These are phyloP conservation scores for Eragrostis nindensis DNA, from an alignment of 176 grass and related monocot species.

Conservation along the genomic window DNA sequence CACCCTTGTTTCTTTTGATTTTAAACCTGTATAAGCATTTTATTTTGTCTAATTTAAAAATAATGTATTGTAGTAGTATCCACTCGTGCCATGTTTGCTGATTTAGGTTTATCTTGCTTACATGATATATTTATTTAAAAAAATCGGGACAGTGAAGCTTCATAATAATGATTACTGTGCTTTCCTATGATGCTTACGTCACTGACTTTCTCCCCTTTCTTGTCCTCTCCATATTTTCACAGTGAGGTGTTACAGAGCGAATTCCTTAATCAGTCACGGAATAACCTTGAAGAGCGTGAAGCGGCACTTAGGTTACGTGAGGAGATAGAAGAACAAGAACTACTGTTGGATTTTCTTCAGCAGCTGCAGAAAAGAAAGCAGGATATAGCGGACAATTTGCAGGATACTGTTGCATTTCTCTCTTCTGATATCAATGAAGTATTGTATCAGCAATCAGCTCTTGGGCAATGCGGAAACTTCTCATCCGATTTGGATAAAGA, in stretches of 20 bases:
- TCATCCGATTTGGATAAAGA: conserved; percentile 65
- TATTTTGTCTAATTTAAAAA: not conserved
- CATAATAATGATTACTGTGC: not conserved
- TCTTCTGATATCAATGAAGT: conserved; percentile 90
- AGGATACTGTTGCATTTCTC: conserved; percentile 76
- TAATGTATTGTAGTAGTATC: not conserved
- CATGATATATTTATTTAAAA: not conserved
- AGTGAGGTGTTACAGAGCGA: conserved; percentile 92
- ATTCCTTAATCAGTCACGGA: conserved; percentile 80
- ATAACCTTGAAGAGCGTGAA: conserved; percentile 78
- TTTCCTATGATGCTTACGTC: conserved; percentile 1
- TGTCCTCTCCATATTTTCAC: conserved; percentile 22
- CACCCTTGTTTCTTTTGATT: not conserved
- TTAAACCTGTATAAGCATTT: not conserved
- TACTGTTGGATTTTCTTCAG: conserved; percentile 84
- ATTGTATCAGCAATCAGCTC: conserved; percentile 61
- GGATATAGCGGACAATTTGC: conserved; percentile 70
- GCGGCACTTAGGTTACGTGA: conserved; percentile 77
- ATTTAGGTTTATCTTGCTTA: conserved; percentile 2
- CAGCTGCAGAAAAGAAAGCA: conserved; percentile 85
- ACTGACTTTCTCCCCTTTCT: not conserved
- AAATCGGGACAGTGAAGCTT: not conserved
- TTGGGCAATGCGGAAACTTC: conserved; percentile 44
- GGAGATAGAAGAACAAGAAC: conserved; percentile 92
- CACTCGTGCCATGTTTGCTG: conserved; percentile 4